Evolutionary conservation across 2,329 filamentous ascomycete species (phyloP).

Genomic region (Calycina marina): DNA sequence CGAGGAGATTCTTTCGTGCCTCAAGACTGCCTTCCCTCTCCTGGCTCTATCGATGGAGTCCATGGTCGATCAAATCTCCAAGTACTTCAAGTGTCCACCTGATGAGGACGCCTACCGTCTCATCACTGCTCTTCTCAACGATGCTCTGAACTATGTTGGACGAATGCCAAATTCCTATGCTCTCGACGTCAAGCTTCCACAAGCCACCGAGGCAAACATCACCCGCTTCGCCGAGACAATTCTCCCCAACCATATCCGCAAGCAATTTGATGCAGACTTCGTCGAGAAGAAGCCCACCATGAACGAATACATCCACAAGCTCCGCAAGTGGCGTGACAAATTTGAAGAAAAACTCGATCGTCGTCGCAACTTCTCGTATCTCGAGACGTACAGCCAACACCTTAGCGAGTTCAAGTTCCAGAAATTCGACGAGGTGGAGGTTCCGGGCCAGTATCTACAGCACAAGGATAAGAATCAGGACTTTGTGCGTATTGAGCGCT

Average conservation of each 20-base stretch:
- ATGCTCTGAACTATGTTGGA: slow-evolving; percentile 83
- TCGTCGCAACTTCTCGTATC: slow-evolving; percentile 29
- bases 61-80: slow-evolving; percentile 97
- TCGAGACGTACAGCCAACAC: slow-evolving; percentile 80
- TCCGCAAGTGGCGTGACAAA: slow-evolving; percentile 90
- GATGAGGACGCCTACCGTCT: slow-evolving; percentile 96
- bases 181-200: slow-evolving; percentile 77
- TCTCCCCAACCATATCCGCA: slow-evolving; percentile 83
- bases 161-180: slow-evolving; percentile 77
- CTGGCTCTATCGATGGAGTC: slow-evolving; percentile 97
- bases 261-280: slow-evolving; percentile 96
- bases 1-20: slow-evolving; percentile 85
- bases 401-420: slow-evolving; percentile 94
- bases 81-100: slow-evolving; percentile 97
- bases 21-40: slow-evolving; percentile 94
- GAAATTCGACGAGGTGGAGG: slow-evolving; percentile 96
- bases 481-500: slow-evolving; percentile 93
- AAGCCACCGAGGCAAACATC: slow-evolving; percentile 89
- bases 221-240: slow-evolving; percentile 94
- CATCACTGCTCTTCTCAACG: slow-evolving; percentile 94
- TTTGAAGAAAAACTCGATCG: slow-evolving; percentile 96
- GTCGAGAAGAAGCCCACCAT: slow-evolving; percentile 91
- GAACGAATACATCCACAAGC: slow-evolving; percentile 95
- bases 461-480: slow-evolving; percentile 99
- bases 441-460: slow-evolving; percentile 91